Conservation (phyloP, 1,139 yeast species). For the Pichia sp. region DNA sequence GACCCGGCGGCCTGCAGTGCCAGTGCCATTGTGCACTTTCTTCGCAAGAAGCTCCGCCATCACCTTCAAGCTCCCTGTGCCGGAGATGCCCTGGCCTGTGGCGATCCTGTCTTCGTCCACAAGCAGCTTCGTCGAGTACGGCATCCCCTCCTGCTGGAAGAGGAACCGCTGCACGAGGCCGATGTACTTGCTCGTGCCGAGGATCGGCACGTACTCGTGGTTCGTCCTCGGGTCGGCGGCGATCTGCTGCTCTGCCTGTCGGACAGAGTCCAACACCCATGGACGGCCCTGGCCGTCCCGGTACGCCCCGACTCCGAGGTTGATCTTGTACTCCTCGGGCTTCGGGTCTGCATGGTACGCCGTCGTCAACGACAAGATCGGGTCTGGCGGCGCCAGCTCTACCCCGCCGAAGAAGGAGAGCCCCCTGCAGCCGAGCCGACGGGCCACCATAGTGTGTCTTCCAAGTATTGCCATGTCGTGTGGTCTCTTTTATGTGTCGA, state of each 20-base stretch:
- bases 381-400: conserved; percentile 60
- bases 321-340: conserved; percentile 55
- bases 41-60: conserved; percentile 47
- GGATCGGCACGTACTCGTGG: conserved; percentile 56
- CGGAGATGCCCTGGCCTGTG: conserved; percentile 55
- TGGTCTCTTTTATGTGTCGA: neutral
- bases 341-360: conserved; percentile 52
- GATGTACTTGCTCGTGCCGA: conserved; percentile 48
- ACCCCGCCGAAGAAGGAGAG: conserved; percentile 5
- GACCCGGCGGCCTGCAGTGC: conserved; percentile 23
- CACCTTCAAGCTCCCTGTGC: conserved; percentile 57
- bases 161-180: conserved; percentile 46
- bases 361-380: conserved; percentile 64
- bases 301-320: conserved; percentile 90
- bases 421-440: neutral
- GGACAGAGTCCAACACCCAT: conserved; percentile 82
- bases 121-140: conserved; percentile 33
- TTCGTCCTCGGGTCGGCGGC: conserved; percentile 41
- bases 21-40: conserved; percentile 6
- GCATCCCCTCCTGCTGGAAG: conserved; percentile 20
- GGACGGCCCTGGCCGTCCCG: conserved; percentile 82
- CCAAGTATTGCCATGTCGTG: neutral
- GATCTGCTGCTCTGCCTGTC: conserved; percentile 50
- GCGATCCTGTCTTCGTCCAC: conserved; percentile 46
- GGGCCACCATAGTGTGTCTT: neutral